These are phyloP conservation scores for Podila epicladia DNA, from an alignment of 192 early-diverging fungal species.

Conservation along the genomic window DNA sequence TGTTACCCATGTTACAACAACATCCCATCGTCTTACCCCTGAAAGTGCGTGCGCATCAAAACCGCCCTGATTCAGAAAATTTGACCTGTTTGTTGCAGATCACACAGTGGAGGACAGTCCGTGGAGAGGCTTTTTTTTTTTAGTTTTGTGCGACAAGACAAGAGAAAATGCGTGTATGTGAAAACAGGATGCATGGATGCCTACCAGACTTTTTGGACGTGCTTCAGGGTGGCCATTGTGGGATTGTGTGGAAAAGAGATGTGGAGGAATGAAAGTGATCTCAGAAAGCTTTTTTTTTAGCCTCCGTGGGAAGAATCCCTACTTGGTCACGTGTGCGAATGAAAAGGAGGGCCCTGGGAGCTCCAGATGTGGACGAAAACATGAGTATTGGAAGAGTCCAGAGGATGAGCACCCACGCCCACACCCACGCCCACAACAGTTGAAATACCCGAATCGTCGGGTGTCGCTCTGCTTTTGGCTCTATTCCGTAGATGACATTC, in stretches of 20 bases:
- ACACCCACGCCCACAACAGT: no score
- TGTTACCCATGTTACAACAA: no score
- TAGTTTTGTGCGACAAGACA: no score
- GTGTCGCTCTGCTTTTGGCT: no score
- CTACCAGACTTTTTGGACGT: constrained; percentile 40
- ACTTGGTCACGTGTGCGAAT: neutral
- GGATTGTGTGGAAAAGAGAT: neutral
- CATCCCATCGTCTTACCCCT: constrained; percentile 9
- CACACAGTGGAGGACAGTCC: neutral
- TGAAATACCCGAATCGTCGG: no score
- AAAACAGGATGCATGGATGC: neutral
- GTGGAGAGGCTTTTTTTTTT: no score
- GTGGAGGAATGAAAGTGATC: constrained; percentile 10
- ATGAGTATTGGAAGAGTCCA: no score
- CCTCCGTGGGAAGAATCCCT: neutral
- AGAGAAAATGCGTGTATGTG: neutral
- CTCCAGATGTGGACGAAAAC: no score
- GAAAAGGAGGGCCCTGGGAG: no score
- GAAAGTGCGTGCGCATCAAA: constrained; percentile 46
- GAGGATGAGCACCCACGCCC: no score
- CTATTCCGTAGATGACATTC: no score
- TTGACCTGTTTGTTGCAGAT: constrained; percentile 15
- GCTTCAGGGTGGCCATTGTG: constrained; percentile 32
- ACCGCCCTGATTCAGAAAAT: constrained; percentile 29
- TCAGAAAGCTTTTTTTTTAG: neutral